These are phyloP conservation scores for Dillenia suffruticosa DNA, from an alignment of 164 flowering plant genomes.

Conservation along the genomic window DNA sequence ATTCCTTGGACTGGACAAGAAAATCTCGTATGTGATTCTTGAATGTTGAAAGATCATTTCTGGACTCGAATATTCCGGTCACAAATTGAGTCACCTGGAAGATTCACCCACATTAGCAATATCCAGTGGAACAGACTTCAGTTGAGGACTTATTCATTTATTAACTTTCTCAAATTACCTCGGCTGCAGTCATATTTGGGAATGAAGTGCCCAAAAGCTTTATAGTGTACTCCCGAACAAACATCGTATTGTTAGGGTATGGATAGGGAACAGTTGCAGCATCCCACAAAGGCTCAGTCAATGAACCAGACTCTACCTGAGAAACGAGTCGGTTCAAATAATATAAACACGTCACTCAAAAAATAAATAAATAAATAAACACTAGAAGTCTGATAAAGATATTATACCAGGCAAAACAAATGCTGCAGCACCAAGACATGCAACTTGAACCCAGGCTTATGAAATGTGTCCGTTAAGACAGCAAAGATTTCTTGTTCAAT, in stretches of 20 bases:
- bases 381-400: background rate
- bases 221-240: constrained; percentile 82
- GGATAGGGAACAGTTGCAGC: constrained; percentile 60
- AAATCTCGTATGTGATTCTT: constrained; percentile 87
- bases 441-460: constrained; percentile 97
- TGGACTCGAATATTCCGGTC: constrained; percentile 78
- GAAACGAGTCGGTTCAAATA: constrained; percentile 5
- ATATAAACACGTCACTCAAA: background rate
- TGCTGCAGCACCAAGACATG: constrained; percentile 91
- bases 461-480: constrained; percentile 96
- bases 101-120: background rate
- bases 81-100: constrained; percentile 87
- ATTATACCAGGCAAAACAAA: constrained; percentile 83
- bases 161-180: constrained; percentile 35
- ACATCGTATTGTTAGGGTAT: constrained; percentile 65
- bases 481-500: constrained; percentile 99
- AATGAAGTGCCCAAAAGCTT: constrained; percentile 87
- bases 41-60: constrained; percentile 65
- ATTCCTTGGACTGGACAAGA: constrained; percentile 96
- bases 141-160: background rate
- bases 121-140: background rate
- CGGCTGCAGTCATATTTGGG: constrained; percentile 87
- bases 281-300: constrained; percentile 96
- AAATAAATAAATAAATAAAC: background rate
- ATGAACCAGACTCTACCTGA: constrained; percentile 74